Percentiles rank a stretch among this genome's conserved stretches.
These are phyloP conservation scores for Tillandsia fasciculata DNA, from an alignment of 176 grass and related monocot genomes.

Conservation along the genomic window DNA sequence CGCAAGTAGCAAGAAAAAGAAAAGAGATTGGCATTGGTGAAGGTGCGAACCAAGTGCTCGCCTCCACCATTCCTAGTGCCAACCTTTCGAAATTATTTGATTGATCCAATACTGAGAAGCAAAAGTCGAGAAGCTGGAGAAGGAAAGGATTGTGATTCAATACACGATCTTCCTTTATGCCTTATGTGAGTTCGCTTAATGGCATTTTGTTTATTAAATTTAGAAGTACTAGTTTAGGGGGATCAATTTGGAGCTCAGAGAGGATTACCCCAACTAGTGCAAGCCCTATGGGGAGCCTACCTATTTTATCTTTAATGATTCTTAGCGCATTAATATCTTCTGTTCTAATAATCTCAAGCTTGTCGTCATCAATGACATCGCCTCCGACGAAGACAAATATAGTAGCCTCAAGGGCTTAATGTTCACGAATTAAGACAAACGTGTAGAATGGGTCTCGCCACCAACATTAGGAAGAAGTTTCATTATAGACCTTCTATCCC, in stretches of 20 bases:
- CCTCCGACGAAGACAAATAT: slow-evolving; percentile 12
- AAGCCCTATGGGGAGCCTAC: slow-evolving; percentile 27
- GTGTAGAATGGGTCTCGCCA: slow-evolving; percentile 25
- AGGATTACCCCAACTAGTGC: slow-evolving; percentile 29
- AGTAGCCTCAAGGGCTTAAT: slow-evolving; percentile 22
- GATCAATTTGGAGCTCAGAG: slow-evolving; percentile 19
- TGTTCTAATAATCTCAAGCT: neutral
- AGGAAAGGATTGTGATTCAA: slow-evolving; percentile 31
- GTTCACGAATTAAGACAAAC: slow-evolving; percentile 24
- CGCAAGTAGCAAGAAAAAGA: slow-evolving; percentile 9
- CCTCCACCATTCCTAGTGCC: slow-evolving; percentile 26
- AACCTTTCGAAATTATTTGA: slow-evolving; percentile 4
- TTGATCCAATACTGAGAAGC: slow-evolving; percentile 29
- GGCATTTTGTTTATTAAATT: slow-evolving; percentile 17
- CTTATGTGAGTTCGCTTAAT: slow-evolving; percentile 21
- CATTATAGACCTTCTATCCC: slow-evolving; percentile 31
- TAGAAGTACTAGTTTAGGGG: slow-evolving; percentile 26
- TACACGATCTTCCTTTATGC: slow-evolving; percentile 2
- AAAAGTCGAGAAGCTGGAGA: slow-evolving; percentile 34
- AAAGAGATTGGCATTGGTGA: slow-evolving; percentile 25
- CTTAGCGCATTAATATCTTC: slow-evolving; percentile 23
- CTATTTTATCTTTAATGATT: slow-evolving; percentile 28
- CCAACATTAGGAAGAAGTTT: slow-evolving; percentile 38
- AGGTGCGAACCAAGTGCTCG: slow-evolving; percentile 39
- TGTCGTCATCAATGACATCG: slow-evolving; percentile 48